Percentiles rank a stretch among this genome's conserved stretches.
Conservation (phyloP, 2,329 filamentous ascomycete genomes). For the Ceratocystis ficicola region DNA sequence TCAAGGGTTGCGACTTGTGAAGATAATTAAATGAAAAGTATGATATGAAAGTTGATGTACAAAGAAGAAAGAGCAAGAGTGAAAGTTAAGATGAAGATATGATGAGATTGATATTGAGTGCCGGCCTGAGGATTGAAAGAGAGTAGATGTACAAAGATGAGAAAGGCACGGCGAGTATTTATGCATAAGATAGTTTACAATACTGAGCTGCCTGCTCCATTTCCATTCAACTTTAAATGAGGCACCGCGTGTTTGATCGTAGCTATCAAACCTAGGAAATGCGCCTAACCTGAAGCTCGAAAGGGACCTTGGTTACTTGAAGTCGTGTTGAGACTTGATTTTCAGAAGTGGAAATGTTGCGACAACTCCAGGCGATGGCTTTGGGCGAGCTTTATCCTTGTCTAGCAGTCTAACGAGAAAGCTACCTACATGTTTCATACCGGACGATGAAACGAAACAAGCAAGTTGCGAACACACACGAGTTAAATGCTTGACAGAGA, state of each 20-base stretch:
- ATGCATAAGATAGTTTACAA: background rate
- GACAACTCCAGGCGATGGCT: too few species aligned
- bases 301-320: too few species aligned
- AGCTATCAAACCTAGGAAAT: background rate
- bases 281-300: background rate
- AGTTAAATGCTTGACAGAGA: background rate
- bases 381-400: background rate
- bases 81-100: conserved; percentile 7
- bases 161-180: background rate
- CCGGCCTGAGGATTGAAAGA: conserved; percentile 17
- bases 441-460: background rate
- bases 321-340: too few species aligned
- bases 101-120: conserved; percentile 11
- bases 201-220: background rate
- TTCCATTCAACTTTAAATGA: background rate
- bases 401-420: background rate
- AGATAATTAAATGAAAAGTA: background rate
- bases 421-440: background rate
- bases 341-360: too few species aligned
- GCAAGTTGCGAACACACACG: background rate
- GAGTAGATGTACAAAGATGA: background rate
- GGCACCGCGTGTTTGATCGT: background rate
- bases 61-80: conserved; percentile 14
- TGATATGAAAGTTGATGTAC: conserved; percentile 9
- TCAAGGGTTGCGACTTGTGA: conserved; percentile 13